These are phyloP conservation scores for Parietichytrium sp. DNA, from an alignment of 108 stramenopile species.

Conservation along the genomic window DNA sequence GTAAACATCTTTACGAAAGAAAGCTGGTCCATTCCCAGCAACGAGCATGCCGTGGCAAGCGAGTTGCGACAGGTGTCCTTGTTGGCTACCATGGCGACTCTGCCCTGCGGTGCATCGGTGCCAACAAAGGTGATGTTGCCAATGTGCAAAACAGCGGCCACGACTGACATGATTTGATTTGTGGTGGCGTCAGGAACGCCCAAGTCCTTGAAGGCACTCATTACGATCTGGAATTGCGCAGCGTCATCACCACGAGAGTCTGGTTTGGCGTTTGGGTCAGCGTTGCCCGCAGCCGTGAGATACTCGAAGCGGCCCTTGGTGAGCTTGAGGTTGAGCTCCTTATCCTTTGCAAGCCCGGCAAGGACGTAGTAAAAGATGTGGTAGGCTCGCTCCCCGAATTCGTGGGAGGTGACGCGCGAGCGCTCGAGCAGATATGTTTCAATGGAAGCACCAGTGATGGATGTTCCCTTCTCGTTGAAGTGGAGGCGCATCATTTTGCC, in stretches of 20 bases:
- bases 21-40: neutral
- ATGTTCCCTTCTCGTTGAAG: neutral
- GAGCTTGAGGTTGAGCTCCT: neutral
- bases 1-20: neutral
- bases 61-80: neutral
- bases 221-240: neutral
- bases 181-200: slow-evolving; percentile 60
- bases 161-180: slow-evolving; percentile 2
- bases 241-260: neutral
- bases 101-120: neutral
- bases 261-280: slow-evolving; percentile 21
- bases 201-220: slow-evolving; percentile 2
- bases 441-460: slow-evolving; percentile 27
- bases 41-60: neutral
- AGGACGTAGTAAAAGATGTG: slow-evolving; percentile 40
- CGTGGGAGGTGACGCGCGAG: neutral
- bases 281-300: slow-evolving; percentile 35
- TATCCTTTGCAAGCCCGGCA: neutral
- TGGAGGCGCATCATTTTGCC: slow-evolving; percentile 36
- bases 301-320: neutral
- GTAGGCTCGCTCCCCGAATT: slow-evolving; percentile 14
- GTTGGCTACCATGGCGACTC: neutral
- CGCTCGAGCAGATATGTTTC: slow-evolving; percentile 41
- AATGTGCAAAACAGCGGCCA: neutral
- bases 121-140: slow-evolving; percentile 2